Percentiles rank a stretch among this genome's conserved stretches.
Conservation (phyloP, 2,329 filamentous ascomycete species). For the Lasiodiplodia theobromae region DNA sequence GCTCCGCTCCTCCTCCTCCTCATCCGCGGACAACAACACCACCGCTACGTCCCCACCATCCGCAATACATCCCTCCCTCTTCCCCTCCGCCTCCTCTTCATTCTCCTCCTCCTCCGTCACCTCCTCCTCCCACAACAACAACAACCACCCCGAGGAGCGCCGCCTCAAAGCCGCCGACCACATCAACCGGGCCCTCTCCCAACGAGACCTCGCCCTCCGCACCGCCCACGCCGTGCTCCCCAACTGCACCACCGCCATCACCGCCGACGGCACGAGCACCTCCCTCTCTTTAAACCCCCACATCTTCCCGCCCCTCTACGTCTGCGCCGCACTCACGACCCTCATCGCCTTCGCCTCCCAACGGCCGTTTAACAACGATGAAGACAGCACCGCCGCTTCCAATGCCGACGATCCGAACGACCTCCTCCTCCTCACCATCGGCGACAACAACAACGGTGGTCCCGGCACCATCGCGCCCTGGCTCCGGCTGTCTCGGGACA, state of each 20-base stretch:
- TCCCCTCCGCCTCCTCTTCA: conserved; percentile 34
- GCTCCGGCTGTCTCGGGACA: conserved; percentile 48
- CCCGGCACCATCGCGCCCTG: conserved; percentile 45
- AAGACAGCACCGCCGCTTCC: background rate
- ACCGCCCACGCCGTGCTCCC: conserved; percentile 44
- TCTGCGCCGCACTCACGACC: conserved; percentile 50
- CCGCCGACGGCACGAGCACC: conserved; percentile 29
- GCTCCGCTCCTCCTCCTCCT: conserved; percentile 38
- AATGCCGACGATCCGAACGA: conserved; percentile 37
- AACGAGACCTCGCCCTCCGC: conserved; percentile 45
- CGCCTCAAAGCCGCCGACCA: conserved; percentile 43
- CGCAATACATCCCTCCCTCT: conserved; percentile 2
- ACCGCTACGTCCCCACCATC: conserved; percentile 37
- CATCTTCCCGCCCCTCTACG: conserved; percentile 40
- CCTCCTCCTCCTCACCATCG: conserved; percentile 45
- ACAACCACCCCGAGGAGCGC: background rate
- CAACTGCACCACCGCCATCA: conserved; percentile 40
- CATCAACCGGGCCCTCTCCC: conserved; percentile 46
- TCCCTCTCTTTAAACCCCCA: background rate
- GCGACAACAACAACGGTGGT: background rate
- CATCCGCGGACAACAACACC: conserved; percentile 36
- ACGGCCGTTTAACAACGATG: conserved; percentile 31
- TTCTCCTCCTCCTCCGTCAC: conserved; percentile 39
- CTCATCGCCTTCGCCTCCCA: background rate
- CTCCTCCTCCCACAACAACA: conserved; percentile 45